These are phyloP conservation scores for Pleurotus pulmonarius DNA, from an alignment of 768 basidiomycete species.

Conservation along the genomic window DNA sequence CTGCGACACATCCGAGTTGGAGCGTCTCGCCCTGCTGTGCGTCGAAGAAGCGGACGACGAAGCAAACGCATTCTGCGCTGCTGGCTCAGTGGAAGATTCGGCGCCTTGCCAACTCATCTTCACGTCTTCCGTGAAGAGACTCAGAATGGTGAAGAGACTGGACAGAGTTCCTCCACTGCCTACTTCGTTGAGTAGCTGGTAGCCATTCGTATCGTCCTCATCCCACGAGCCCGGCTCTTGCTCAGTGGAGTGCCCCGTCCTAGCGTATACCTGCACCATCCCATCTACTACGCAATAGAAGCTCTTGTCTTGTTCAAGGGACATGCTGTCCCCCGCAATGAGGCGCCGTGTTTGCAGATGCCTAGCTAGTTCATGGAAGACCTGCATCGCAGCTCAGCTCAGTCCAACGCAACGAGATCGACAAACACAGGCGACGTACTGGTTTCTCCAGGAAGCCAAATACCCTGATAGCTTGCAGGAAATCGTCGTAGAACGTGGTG, in stretches of 20 bases:
- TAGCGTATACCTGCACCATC: slow-evolving; percentile 90
- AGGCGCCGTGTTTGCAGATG: slow-evolving; percentile 95
- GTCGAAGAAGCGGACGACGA: slow-evolving; percentile 19
- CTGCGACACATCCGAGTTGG: slow-evolving; percentile 65
- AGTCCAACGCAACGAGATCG: too few species aligned
- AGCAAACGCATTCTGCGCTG: neutral
- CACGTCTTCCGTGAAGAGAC: slow-evolving; percentile 93
- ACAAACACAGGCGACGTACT: slow-evolving; percentile 37
- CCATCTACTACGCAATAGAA: slow-evolving; percentile 99
- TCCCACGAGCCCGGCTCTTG: slow-evolving; percentile 63
- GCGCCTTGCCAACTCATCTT: slow-evolving; percentile 90
- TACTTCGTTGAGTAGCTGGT: slow-evolving; percentile 95
- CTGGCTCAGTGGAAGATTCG: slow-evolving; percentile 19
- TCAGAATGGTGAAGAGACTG: slow-evolving; percentile 94
- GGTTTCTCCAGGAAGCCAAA: slow-evolving; percentile 98
- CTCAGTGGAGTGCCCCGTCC: slow-evolving; percentile 50
- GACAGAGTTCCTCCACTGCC: slow-evolving; percentile 93
- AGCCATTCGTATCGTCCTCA: slow-evolving; percentile 89
- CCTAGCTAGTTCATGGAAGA: slow-evolving; percentile 95
- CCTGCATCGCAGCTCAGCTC: slow-evolving; percentile 35
- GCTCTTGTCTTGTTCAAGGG: slow-evolving; percentile 86
- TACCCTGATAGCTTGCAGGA: slow-evolving; percentile 91
- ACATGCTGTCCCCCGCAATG: slow-evolving; percentile 92
- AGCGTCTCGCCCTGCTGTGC: slow-evolving; percentile 27
- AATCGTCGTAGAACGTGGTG: slow-evolving; percentile 97